These are phyloP conservation scores for Tylopilus vinaceipallidus DNA, from an alignment of 768 basidiomycete species.

Conservation along the genomic window DNA sequence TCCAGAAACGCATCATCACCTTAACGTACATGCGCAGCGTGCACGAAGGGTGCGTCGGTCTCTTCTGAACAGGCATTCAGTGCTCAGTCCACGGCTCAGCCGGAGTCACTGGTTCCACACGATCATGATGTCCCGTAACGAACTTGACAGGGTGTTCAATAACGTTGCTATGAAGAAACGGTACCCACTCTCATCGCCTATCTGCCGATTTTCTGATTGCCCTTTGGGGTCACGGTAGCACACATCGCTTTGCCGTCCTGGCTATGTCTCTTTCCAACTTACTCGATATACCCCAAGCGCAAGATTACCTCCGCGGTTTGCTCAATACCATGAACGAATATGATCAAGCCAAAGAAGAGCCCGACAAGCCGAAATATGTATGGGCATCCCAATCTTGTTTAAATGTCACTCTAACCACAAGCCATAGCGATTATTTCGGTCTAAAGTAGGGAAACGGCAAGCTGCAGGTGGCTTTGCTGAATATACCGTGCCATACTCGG, in stretches of 20 bases:
- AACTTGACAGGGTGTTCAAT: slow-evolving; percentile 73
- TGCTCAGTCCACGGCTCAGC: slow-evolving; percentile 36
- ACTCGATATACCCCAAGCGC: slow-evolving; percentile 76
- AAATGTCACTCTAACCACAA: slow-evolving; percentile 9
- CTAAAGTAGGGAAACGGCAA: slow-evolving; percentile 55
- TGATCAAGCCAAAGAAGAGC: slow-evolving; percentile 61
- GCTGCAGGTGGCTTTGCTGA: slow-evolving; percentile 52
- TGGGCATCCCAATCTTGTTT: slow-evolving; percentile 1
- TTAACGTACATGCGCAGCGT: slow-evolving; percentile 83
- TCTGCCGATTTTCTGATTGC: slow-evolving; percentile 1
- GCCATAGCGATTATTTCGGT: slow-evolving; percentile 55
- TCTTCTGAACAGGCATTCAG: not conserved
- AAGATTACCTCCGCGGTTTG: slow-evolving; percentile 76
- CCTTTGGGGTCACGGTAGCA: slow-evolving; percentile 42
- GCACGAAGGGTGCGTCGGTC: slow-evolving; percentile 71
- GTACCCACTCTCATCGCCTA: slow-evolving; percentile 37
- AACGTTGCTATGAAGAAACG: slow-evolving; percentile 77
- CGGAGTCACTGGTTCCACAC: slow-evolving; percentile 89
- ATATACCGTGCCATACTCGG: slow-evolving; percentile 58
- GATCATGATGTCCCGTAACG: slow-evolving; percentile 69
- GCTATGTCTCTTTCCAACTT: slow-evolving; percentile 84
- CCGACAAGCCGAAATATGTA: slow-evolving; percentile 69
- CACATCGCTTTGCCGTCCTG: slow-evolving; percentile 78
- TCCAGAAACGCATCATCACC: slow-evolving; percentile 82
- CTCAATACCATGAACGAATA: slow-evolving; percentile 72